Evolutionary conservation across 148 eudicot genomes (phyloP).

Genomic region (Simmondsia chinensis): DNA sequence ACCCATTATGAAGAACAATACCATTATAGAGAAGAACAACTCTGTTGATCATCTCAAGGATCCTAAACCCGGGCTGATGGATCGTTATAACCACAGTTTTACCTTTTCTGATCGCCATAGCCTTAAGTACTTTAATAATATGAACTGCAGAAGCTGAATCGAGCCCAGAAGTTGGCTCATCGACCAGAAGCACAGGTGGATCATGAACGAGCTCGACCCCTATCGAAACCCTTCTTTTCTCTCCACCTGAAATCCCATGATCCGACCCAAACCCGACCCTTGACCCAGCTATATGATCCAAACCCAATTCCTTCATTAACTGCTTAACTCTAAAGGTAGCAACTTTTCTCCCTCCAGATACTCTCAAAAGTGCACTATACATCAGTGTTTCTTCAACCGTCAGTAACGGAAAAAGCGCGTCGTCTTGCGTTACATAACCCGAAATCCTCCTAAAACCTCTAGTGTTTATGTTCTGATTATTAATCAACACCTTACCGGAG

Average conservation of each 20-base stretch:
- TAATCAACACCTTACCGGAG: slow-evolving; percentile 56
- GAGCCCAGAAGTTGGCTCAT: slow-evolving; percentile 92
- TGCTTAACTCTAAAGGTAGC: slow-evolving; percentile 33
- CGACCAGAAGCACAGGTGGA: slow-evolving; percentile 63
- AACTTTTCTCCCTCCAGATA: slow-evolving; percentile 30
- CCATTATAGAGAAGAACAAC: slow-evolving; percentile 66
- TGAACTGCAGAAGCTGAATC: slow-evolving; percentile 88
- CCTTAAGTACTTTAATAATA: slow-evolving; percentile 51
- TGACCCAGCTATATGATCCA: slow-evolving; percentile 46
- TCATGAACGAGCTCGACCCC: slow-evolving; percentile 94
- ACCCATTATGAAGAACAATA: slow-evolving; percentile 54
- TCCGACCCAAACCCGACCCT: slow-evolving; percentile 56
- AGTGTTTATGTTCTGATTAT: slow-evolving; percentile 30
- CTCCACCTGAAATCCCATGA: slow-evolving; percentile 87
- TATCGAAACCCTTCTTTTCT: slow-evolving; percentile 75
- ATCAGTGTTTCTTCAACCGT: slow-evolving; percentile 90
- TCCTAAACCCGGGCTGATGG: slow-evolving; percentile 87
- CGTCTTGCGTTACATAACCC: slow-evolving; percentile 87
- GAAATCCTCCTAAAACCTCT: slow-evolving; percentile 37
- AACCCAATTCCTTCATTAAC: slow-evolving; percentile 61
- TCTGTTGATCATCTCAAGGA: slow-evolving; percentile 65
- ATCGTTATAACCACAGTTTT: slow-evolving; percentile 77
- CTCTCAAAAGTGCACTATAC: slow-evolving; percentile 74
- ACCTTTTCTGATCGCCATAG: slow-evolving; percentile 53
- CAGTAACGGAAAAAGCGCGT: slow-evolving; percentile 63